A percentile compares a stretch with the other conserved stretches of the same genome.
These are phyloP conservation scores for Candida saitoana DNA, from an alignment of 805 yeast species.

Conservation along the genomic window DNA sequence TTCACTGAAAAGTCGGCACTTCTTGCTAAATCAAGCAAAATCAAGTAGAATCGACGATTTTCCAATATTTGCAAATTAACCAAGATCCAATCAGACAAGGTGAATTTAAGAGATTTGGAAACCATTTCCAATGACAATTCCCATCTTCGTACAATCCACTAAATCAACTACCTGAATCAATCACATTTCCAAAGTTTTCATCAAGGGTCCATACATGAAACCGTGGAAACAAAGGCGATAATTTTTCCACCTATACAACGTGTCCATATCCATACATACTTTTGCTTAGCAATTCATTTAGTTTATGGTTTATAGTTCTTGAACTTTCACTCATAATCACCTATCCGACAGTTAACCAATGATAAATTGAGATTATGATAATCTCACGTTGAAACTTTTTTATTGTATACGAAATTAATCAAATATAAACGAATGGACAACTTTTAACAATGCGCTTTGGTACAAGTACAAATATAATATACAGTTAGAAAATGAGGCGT, in stretches of 20 bases:
- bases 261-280: constrained; percentile 16
- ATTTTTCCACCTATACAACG: not conserved
- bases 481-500: not conserved
- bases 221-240: no score
- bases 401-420: not conserved
- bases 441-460: not conserved
- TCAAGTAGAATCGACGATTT: no score
- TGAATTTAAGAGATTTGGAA: no score
- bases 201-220: no score
- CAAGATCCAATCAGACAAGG: no score
- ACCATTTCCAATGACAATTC: no score
- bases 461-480: not conserved
- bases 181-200: no score
- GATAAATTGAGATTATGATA: not conserved
- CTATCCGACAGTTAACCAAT: not conserved
- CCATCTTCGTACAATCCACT: no score
- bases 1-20: no score
- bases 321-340: constrained; percentile 35
- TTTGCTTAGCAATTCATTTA: constrained; percentile 40
- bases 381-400: not conserved
- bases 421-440: not conserved
- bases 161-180: no score
- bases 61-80: no score
- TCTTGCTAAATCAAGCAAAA: no score
- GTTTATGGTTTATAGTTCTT: constrained; percentile 40